Evolutionary conservation across 495 filamentous ascomycete species (phyloP), one percentile per base, ranked within the genome.

Genomic region (Beverwykella pulmonaria): DNA sequence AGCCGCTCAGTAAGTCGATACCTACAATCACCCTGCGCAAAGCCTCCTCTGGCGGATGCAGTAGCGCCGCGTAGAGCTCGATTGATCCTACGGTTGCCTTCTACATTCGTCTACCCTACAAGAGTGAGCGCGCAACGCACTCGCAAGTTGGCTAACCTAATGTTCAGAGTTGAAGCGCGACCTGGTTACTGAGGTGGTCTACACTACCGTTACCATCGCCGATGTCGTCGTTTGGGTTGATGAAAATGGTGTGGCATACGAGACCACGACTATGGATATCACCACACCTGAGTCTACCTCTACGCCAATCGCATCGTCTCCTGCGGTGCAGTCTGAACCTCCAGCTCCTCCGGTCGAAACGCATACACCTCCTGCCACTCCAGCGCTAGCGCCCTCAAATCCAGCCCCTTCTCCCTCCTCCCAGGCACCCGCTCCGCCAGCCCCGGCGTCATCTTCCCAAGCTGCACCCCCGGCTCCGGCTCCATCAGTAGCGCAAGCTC

Each of bases 141-240:
- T 34, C 32, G 12, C 32, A 5, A 34, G 32, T 12, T 34, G 12
- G 32, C 32, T 34, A 44, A 10, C 39, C 53, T 72, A 66, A 30
- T 71, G 71, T 67, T 44, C 32, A 57, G 53, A 57, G 6, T 36
- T 48, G 10, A 76, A 76, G 68, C 69, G 77, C 63, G 73, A 66
- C 30, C 60, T 76, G 32, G 73, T 74, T 29, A 77, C 73, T 19
- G 79, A 81, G 48, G 80, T 73, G 46, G 75, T 65, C 49, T 61
- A 71, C 19, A 74, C 71, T 23, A 72, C 79, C 72, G 53, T 65
- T 12, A 73, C 68, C 22, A 58, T 62, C 9, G 56, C 71, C 19
- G 78, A 85, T 53, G 83, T 88, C 19, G 77, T 88, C 27, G 83
- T 90, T 66, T 88, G 82, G 71, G 84, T 91, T 27, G 83, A 93